These are phyloP conservation scores for Cadophora luteo-olivacea DNA, from an alignment of 2,329 filamentous ascomycete genomes.

Conservation along the genomic window DNA sequence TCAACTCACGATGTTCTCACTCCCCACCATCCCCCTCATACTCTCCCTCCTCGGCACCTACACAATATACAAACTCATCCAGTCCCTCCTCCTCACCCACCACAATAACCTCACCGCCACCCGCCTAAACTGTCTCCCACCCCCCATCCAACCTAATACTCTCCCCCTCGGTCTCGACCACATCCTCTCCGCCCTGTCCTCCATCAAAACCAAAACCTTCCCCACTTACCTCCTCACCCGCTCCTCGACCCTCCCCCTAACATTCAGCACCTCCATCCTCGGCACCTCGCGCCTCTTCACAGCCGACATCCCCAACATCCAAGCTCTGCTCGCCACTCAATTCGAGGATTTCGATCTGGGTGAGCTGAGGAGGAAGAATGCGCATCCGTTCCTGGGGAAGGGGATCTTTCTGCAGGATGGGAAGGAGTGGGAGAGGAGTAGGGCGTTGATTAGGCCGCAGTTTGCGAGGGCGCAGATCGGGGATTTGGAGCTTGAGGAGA, in stretches of 20 bases:
- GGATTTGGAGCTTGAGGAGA: slow-evolving; percentile 8
- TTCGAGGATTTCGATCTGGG: slow-evolving; percentile 33
- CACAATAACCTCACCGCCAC: not conserved
- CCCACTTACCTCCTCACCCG: slow-evolving; percentile 2
- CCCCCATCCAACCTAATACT: not conserved
- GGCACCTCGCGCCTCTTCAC: slow-evolving; percentile 10
- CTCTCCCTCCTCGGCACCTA: slow-evolving; percentile 6
- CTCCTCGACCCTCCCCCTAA: not conserved
- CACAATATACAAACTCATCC: slow-evolving; percentile 3
- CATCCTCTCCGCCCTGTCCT: not conserved
- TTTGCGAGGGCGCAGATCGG: slow-evolving; percentile 11
- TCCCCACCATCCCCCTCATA: slow-evolving; percentile 3
- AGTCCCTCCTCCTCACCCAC: not conserved
- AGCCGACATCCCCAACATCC: slow-evolving; percentile 35
- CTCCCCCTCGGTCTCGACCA: slow-evolving; percentile 9
- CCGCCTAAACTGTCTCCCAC: slow-evolving; percentile 1
- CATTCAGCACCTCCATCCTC: slow-evolving; percentile 12
- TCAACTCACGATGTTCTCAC: not conserved
- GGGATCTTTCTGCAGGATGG: slow-evolving; percentile 12
- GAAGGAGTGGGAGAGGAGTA: slow-evolving; percentile 11
- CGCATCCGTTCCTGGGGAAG: slow-evolving; percentile 10
- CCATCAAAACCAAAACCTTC: slow-evolving; percentile 4
- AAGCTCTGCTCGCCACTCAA: slow-evolving; percentile 34
- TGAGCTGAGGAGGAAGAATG: not conserved
- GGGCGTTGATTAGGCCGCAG: slow-evolving; percentile 14